Evolutionary conservation across 2,329 filamentous ascomycete genomes (phyloP), one percentile per base, ranked within the genome.

Genomic region (Aureobasidium mangrovei): DNA sequence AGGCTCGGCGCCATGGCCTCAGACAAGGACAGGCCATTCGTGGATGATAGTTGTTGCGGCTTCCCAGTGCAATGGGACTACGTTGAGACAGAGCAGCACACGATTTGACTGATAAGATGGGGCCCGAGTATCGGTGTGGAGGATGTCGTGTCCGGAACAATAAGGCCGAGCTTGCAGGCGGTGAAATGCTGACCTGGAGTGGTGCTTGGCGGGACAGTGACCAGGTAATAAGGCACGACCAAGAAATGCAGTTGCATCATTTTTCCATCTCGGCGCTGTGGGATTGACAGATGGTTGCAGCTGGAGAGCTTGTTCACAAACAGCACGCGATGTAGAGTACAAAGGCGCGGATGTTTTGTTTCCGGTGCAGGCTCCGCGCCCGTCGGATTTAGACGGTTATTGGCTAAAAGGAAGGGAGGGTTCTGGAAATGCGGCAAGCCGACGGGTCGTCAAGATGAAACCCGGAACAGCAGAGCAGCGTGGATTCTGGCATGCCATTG

Each of bases 361-460:
- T 40, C 36, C 46, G 35, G 46, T 49, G 46, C 36, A 32, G 31
- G 35, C 46, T 48, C 46, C 46, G 35, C 46, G 40, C 36, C 28
- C 7, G 31, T 26, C 12, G 24, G 18, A 24, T 24, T 36, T 49
- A 35, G 46, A 36, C 46, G 33, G 7, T 3, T 39, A 9, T 47
- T 49, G 46, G 46, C 46, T 49, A 49, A 49, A 49, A 39, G 10
- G 32, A 33, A 33, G 18, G 18, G 18, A 18, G 18, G 18, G 18
- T 18, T 18, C 18, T 18, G 18, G 18, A 18, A 18, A 18, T 18
- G 18, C 18, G 18, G 18, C 18, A 18, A 18, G 18, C 18, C 18
- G 18, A 18, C 18, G 18, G 18, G 18, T 18, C 18, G 18, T 18
- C 18, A 18, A 18, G 18, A 18, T 18, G 18, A 18, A 18, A 18